Conservation (phyloP, 768 basidiomycete species). For the Strobilomyces confusus region DNA sequence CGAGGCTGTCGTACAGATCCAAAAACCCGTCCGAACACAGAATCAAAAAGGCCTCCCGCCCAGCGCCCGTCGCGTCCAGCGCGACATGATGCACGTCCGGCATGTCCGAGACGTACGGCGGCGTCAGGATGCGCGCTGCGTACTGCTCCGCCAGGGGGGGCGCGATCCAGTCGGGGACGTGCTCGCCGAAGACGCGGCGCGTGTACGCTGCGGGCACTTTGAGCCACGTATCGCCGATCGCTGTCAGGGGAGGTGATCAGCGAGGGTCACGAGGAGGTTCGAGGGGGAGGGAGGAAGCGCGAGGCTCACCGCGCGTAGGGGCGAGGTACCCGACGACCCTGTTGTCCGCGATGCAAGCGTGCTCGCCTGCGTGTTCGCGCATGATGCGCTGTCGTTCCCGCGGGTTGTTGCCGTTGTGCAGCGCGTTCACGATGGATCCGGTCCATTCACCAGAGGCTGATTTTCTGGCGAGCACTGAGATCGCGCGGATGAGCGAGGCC, state of each 20-base stretch:
- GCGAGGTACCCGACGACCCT: constrained; percentile 38
- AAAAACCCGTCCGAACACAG: constrained; percentile 46
- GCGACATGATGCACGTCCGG: constrained; percentile 40
- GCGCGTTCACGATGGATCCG: constrained; percentile 19
- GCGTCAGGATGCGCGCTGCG: constrained; percentile 37
- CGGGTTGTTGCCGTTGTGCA: constrained; percentile 31
- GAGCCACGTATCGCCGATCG: constrained; percentile 34
- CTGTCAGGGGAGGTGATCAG: constrained; percentile 13
- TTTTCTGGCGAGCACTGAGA: constrained; percentile 23
- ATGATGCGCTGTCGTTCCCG: constrained; percentile 25
- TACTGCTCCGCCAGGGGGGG: constrained; percentile 20
- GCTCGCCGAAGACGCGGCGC: constrained; percentile 26
- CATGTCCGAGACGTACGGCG: constrained; percentile 42
- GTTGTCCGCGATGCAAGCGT: constrained; percentile 25
- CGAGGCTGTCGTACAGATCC: constrained; percentile 36
- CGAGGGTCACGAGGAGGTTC: neutral
- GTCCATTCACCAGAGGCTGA: constrained; percentile 20
- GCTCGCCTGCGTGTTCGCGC: constrained; percentile 31
- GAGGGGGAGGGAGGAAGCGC: constrained; percentile 4
- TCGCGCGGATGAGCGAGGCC: neutral
- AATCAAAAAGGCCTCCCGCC: constrained; percentile 33
- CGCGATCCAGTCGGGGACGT: constrained; percentile 24
- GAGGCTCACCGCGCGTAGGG: constrained; percentile 34
- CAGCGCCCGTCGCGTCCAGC: constrained; percentile 14
- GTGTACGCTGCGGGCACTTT: constrained; percentile 34